phyloP scores from a whole-genome alignment of 2,329 filamentous ascomycete species.

The Nemania bipapillata region DNA sequence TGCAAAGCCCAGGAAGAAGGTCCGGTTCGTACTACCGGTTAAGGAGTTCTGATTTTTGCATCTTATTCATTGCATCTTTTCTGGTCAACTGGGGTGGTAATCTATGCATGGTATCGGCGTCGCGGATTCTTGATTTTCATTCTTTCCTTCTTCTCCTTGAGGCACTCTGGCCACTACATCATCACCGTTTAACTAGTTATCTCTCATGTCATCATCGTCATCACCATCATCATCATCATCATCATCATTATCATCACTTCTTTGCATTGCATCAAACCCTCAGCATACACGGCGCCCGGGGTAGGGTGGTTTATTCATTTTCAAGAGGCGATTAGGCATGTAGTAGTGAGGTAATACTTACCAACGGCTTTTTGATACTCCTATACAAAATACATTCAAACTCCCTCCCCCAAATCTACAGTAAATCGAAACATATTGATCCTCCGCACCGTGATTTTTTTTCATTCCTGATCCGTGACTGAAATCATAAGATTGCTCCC shows the following conservation, averaged over 20 bases:
- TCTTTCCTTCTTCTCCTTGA: neutral
- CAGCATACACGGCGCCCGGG: slow-evolving; percentile 33
- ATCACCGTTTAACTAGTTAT: neutral
- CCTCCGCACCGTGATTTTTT: neutral
- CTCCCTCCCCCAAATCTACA: too few species aligned
- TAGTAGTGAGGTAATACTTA: slow-evolving; percentile 23
- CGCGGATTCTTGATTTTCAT: slow-evolving; percentile 18
- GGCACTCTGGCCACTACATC: slow-evolving; percentile 27
- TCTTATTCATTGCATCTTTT: slow-evolving; percentile 26
- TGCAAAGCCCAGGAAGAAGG: slow-evolving; percentile 66
- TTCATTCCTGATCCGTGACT: neutral
- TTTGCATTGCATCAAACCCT: slow-evolving; percentile 22
- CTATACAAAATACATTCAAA: slow-evolving; percentile 17
- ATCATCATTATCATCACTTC: slow-evolving; percentile 17
- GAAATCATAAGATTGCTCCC: neutral
- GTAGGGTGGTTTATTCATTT: slow-evolving; percentile 10
- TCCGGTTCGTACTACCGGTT: slow-evolving; percentile 64
- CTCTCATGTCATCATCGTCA: neutral
- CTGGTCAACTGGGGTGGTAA: neutral
- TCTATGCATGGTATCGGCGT: slow-evolving; percentile 37
- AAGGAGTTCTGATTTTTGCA: slow-evolving; percentile 49
- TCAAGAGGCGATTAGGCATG: slow-evolving; percentile 12
- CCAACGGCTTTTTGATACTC: slow-evolving; percentile 14
- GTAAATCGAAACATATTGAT: slow-evolving; percentile 19
- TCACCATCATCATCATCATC: slow-evolving; percentile 11